These are phyloP conservation scores for Colletotrichum sojae DNA, from an alignment of 2,329 filamentous ascomycete genomes.

Conservation along the genomic window DNA sequence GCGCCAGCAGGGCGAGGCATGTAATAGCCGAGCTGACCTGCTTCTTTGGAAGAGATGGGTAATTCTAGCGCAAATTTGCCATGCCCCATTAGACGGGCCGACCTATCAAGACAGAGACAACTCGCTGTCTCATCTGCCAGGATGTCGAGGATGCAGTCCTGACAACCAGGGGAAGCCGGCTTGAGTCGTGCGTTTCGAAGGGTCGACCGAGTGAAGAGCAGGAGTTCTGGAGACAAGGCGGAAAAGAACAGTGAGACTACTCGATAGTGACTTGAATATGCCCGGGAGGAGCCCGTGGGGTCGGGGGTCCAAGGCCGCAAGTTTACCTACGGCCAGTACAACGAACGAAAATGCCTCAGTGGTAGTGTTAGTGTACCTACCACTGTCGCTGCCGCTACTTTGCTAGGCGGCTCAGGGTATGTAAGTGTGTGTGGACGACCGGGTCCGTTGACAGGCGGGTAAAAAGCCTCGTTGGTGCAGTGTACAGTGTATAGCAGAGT, in stretches of 20 bases:
- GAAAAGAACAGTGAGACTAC: constrained; percentile 20
- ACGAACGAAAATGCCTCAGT: constrained; percentile 40
- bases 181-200: constrained; percentile 41
- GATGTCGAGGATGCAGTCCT: constrained; percentile 38
- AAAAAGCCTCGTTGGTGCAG: too few species aligned
- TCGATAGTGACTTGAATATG: constrained; percentile 38
- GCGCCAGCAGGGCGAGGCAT: constrained; percentile 13
- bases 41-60: constrained; percentile 33
- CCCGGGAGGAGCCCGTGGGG: constrained; percentile 20
- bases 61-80: constrained; percentile 40
- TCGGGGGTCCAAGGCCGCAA: constrained; percentile 28
- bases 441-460: too few species aligned
- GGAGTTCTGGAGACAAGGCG: too few species aligned
- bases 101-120: constrained; percentile 42
- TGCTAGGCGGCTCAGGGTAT: background rate
- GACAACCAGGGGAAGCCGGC: constrained; percentile 41
- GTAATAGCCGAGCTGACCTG: constrained; percentile 29
- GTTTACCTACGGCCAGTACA: constrained; percentile 11
- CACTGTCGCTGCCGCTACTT: background rate
- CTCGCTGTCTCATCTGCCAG: constrained; percentile 41
- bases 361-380: constrained; percentile 28
- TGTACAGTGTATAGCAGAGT: too few species aligned
- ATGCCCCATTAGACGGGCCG: constrained; percentile 40
- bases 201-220: too few species aligned
- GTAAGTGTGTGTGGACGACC: too few species aligned